Percentiles rank a stretch among this genome's conserved stretches.
phyloP scores from a whole-genome alignment of 352 stramenopile genomes.

The Pythium scleroteichum region DNA sequence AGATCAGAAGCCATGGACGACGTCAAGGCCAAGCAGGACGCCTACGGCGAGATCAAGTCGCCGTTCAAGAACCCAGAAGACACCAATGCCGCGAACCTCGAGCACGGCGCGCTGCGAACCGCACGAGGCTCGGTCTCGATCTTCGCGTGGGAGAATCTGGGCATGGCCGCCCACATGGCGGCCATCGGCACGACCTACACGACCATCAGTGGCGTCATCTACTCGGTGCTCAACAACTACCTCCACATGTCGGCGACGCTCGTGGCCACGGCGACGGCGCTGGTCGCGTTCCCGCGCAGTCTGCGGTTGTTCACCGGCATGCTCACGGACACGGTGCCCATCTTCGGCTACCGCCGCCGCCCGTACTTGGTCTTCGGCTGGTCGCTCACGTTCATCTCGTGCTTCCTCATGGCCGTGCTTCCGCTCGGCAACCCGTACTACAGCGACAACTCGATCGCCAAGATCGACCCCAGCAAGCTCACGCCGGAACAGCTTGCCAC shows the following conservation, averaged over 20 bases:
- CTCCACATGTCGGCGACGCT: slow-evolving; percentile 8
- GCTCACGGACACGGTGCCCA: slow-evolving; percentile 39
- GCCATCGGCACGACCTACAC: slow-evolving; percentile 25
- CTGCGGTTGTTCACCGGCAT: slow-evolving; percentile 41
- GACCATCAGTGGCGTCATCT: slow-evolving; percentile 25
- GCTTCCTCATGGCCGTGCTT: slow-evolving; percentile 33
- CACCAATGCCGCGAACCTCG: not conserved
- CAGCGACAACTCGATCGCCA: slow-evolving; percentile 34
- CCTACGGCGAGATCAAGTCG: slow-evolving; percentile 2
- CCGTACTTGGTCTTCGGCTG: slow-evolving; percentile 44
- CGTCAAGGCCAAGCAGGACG: not conserved
- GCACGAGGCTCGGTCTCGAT: slow-evolving; percentile 24
- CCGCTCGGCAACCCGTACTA: slow-evolving; percentile 53
- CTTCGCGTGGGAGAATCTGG: slow-evolving; percentile 29
- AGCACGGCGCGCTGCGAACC: slow-evolving; percentile 15
- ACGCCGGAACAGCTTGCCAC: slow-evolving; percentile 32
- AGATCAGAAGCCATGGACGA: too few species aligned
- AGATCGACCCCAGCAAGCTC: slow-evolving; percentile 29
- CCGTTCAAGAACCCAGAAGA: not conserved
- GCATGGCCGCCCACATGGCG: slow-evolving; percentile 29
- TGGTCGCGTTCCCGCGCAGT: slow-evolving; percentile 29
- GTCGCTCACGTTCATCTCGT: slow-evolving; percentile 26
- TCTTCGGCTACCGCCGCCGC: slow-evolving; percentile 39
- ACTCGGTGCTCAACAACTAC: slow-evolving; percentile 34
- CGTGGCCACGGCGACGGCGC: slow-evolving; percentile 24